Evolutionary conservation across 768 basidiomycete genomes (phyloP), one percentile per base, ranked within the genome.

Genomic region (Naematelia aurantialba): DNA sequence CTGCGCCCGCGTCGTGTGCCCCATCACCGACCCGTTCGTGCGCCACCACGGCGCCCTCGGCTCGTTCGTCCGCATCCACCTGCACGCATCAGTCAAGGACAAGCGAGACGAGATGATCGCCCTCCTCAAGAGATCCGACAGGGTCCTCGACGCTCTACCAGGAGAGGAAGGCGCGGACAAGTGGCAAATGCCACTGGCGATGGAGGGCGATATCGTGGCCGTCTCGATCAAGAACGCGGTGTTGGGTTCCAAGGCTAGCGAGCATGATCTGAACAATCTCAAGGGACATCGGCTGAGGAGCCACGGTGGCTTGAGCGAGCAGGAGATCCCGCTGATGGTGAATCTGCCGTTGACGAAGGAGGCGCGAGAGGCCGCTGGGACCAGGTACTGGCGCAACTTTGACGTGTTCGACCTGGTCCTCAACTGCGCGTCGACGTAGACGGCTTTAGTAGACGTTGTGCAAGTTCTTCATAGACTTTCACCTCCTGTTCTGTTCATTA

Each of bases 21-120:
- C 52, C 52, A 53, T 53, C 34, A 53, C 52, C 52, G 52, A 53
- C 26, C 52, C 52, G n/a, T 53, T 53, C 21, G 52, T 53, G 4
- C 26, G 34, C 3, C 52, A 53, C 52, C 52, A 53, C 29, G 52
- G 52, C 10, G 52, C 52, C 5, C 52, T 53, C 8, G 52, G 52
- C 12, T 53, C 52, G 2, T 53, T 53, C 25, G 52, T 53, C 25
- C 22, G 52, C 12, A 39, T 53, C 30, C 52, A 53, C 27, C 17
- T 53, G 24, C 10, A 19, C 24, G 10, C 46, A 10, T 19, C 52
- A 4, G 12, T 19, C 34, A 53, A 53, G 24, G 12, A 24, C 17
- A 30, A 53, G 30, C 24, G 24, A 11, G 14, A 21, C 29, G 25
- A 53, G 19, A 53, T 53, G 52, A 53, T 53, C 14, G 5, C 13